Percentiles rank a stretch among this genome's conserved stretches.
Evolutionary conservation across 2,329 filamentous ascomycete species (phyloP).

Genomic region (Pestalotiopsis sp.): DNA sequence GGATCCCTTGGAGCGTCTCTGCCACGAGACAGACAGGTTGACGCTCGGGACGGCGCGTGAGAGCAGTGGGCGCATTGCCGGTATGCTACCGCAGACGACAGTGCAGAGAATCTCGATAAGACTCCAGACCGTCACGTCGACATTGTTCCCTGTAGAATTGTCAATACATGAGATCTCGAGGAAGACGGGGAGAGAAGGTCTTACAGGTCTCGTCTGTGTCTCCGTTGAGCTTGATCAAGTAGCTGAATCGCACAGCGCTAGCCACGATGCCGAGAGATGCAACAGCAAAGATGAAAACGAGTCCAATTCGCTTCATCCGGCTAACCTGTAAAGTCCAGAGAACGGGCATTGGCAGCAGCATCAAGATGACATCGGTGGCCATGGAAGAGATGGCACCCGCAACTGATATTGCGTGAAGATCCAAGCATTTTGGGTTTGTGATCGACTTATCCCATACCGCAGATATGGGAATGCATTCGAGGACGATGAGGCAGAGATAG

Average conservation of each 20-base stretch:
- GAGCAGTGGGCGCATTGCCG: neutral
- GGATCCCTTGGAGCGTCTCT: neutral
- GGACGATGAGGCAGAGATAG: neutral
- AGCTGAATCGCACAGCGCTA: neutral
- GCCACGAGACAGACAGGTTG: neutral
- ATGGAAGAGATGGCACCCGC: neutral
- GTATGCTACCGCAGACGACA: constrained; percentile 1
- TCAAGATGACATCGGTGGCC: constrained; percentile 1
- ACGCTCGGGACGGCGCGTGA: neutral
- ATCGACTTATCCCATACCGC: constrained; percentile 6
- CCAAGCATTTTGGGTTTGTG: neutral
- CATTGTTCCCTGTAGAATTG: neutral
- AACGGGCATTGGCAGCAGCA: constrained; percentile 1
- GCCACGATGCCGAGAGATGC: constrained; percentile 5
- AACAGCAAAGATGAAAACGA: constrained; percentile 1
- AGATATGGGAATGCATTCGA: neutral
- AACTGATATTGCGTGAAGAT: neutral
- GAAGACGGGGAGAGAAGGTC: neutral
- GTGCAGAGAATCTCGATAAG: constrained; percentile 5
- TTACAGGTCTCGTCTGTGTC: neutral
- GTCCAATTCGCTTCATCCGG: neutral
- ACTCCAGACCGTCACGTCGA: constrained; percentile 1
- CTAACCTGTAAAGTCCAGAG: neutral
- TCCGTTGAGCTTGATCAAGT: neutral
- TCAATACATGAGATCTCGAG: neutral